Evolutionary conservation across 2,329 filamentous ascomycete species (phyloP).

Genomic region (Phaeosphaeriaceae sp.): DNA sequence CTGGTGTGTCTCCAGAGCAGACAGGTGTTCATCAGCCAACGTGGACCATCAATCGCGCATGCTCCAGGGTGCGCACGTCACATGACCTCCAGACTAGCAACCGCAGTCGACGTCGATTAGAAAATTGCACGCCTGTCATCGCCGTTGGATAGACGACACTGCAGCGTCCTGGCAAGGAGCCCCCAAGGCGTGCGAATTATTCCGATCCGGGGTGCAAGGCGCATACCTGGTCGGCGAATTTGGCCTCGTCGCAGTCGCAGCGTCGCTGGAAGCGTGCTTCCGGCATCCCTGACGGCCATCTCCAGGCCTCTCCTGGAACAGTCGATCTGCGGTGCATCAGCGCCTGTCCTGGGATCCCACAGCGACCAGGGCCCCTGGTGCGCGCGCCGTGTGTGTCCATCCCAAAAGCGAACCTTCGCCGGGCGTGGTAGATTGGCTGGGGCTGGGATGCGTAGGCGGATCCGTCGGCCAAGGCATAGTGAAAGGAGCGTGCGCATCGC

Average conservation of each 20-base stretch:
- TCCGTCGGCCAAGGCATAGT: constrained; percentile 46
- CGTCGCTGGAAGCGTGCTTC: constrained; percentile 31
- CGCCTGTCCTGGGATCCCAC: constrained; percentile 46
- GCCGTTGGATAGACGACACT: neutral
- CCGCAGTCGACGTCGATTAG: constrained; percentile 3
- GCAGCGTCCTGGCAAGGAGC: constrained; percentile 1
- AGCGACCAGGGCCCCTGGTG: constrained; percentile 28
- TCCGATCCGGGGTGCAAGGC: constrained; percentile 20
- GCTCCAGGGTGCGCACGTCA: constrained; percentile 15
- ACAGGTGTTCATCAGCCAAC: constrained; percentile 15
- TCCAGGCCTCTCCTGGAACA: constrained; percentile 36
- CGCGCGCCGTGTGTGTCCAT: constrained; percentile 30
- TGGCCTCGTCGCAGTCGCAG: constrained; percentile 6
- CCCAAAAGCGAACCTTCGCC: constrained; percentile 50
- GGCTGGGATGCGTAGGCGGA: constrained; percentile 44
- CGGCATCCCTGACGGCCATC: constrained; percentile 28
- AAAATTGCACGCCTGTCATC: neutral
- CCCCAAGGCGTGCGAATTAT: constrained; percentile 16
- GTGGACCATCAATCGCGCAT: constrained; percentile 37
- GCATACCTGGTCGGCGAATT: neutral
- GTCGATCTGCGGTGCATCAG: constrained; percentile 52
- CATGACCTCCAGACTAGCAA: constrained; percentile 18
- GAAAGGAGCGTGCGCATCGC: constrained; percentile 42
- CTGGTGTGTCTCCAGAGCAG: neutral
- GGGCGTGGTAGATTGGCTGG: constrained; percentile 47